These are phyloP conservation scores for Ramaria sp. DNA, from an alignment of 768 basidiomycete genomes.

Conservation along the genomic window DNA sequence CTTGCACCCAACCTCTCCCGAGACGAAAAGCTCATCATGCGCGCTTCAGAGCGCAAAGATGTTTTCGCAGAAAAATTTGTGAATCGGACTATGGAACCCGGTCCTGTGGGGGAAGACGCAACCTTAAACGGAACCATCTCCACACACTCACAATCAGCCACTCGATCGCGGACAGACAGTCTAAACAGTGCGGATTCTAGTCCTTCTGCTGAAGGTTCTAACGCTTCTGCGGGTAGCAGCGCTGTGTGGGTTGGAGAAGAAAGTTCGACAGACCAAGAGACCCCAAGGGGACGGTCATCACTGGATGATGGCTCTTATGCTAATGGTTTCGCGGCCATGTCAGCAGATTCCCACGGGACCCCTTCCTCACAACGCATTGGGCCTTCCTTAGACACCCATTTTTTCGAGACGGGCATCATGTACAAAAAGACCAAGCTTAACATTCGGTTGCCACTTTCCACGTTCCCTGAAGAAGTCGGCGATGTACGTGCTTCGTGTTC, in stretches of 20 bases:
- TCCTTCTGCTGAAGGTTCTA: constrained; percentile 22
- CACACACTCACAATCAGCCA: constrained; percentile 50
- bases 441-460: constrained; percentile 81
- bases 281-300: constrained; percentile 22
- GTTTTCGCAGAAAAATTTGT: constrained; percentile 81
- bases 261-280: constrained; percentile 40
- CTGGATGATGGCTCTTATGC: constrained; percentile 3
- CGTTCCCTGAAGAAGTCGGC: constrained; percentile 92
- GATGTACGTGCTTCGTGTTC: constrained; percentile 50
- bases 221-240: constrained; percentile 60
- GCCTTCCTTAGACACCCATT: constrained; percentile 80
- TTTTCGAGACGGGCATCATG: constrained; percentile 74
- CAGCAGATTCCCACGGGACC: constrained; percentile 3
- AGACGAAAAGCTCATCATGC: constrained; percentile 81
- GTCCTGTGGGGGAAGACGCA: constrained; percentile 13
- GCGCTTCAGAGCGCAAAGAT: constrained; percentile 84
- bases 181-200: constrained; percentile 9
- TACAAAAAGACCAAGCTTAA: constrained; percentile 81
- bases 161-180: constrained; percentile 27
- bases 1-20: constrained; percentile 67
- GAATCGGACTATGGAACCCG: constrained; percentile 13
- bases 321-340: constrained; percentile 1
- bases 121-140: constrained; percentile 21
- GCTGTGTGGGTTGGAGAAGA: constrained; percentile 82
- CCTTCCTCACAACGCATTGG: constrained; percentile 17